Base-by-base conservation (phyloP, 2,329 filamentous ascomycete genomes). In the Ceratocystiopsis sp. region DNA sequence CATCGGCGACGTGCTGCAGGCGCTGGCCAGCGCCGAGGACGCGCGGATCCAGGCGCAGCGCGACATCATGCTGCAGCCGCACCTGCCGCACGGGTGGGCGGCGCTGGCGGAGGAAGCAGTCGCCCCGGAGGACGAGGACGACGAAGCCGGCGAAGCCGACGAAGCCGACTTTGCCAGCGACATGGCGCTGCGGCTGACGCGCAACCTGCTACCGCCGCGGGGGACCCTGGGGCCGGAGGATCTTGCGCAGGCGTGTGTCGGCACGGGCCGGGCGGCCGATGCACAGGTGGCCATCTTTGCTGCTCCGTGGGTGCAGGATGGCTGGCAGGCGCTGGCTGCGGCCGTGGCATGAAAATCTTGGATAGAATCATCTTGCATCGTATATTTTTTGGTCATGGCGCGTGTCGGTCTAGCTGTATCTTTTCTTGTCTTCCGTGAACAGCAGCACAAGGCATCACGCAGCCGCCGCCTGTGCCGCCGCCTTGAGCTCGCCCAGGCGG, bases 121-220 rank as follows among this genome's bases (percentile, higher is more conserved):
- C 25, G 38, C 40, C 6, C 51, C 45, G 1, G 53, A 41, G 1
- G 52, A 48, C 19, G 49, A 50, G 16, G 50, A 43, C 0, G 71
- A 69, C 0, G 72, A 69, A 7, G 53, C 47, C 2, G 52, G 45
- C 5, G 50, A 50, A 0, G 71, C 69, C 1, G 73, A 69, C 3
- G 52, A 57, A 6, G 61, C 65, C 42, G 61, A 63, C n/a, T 62
- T 69, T 44, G 61, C 67, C 0, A 79, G 83, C 3, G 75, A 83
- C 50, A 86, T 94, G 76, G 84, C 86, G 2, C 66, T 93, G 47
- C 71, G 78, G 54, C 84, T 86, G n/a, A 86, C 87, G 0, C 55
- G 73, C 35, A 77, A 78, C 51, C 77, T 73, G 10, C 75, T 87
- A 3, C 82, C 86, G 34, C 86, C 87, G 0, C 61, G 69, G 41